Evolutionary conservation across 73 alveolate species (phyloP).

Genomic region (Stentor roeselii): DNA sequence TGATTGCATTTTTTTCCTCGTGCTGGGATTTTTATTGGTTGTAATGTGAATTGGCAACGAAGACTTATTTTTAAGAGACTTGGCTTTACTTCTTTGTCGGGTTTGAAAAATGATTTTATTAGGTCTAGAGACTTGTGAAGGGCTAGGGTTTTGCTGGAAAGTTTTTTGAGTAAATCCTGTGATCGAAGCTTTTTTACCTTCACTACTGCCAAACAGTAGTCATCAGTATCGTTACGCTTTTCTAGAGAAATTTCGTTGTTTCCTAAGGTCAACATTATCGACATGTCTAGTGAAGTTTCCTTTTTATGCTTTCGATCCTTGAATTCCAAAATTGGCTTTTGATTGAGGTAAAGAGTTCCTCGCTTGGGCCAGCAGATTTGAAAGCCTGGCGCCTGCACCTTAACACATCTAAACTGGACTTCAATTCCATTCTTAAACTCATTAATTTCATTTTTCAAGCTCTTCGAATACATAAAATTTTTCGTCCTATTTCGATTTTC

Average conservation of each 20-base stretch:
- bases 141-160: background rate
- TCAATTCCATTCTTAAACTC: background rate
- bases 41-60: slow-evolving; percentile 45
- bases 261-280: slow-evolving; percentile 30
- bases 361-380: slow-evolving; percentile 57
- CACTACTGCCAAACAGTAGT: slow-evolving; percentile 35
- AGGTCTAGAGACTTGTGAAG: background rate
- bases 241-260: slow-evolving; percentile 37
- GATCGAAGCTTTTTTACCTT: slow-evolving; percentile 37
- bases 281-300: slow-evolving; percentile 42
- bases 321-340: slow-evolving; percentile 39
- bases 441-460: background rate
- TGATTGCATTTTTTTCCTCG: slow-evolving; percentile 51
- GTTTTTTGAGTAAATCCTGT: slow-evolving; percentile 25
- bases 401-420: slow-evolving; percentile 46
- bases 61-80: slow-evolving; percentile 16
- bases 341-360: slow-evolving; percentile 33
- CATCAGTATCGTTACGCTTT: slow-evolving; percentile 14
- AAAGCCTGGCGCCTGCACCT: slow-evolving; percentile 42
- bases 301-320: slow-evolving; percentile 46
- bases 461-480: background rate
- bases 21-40: slow-evolving; percentile 39
- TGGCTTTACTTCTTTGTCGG: background rate
- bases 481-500: too few relatives aligned
- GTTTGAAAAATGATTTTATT: background rate